Conservation (phyloP, 1,284 basidiomycete species). For the Leccinum pachyderme region DNA sequence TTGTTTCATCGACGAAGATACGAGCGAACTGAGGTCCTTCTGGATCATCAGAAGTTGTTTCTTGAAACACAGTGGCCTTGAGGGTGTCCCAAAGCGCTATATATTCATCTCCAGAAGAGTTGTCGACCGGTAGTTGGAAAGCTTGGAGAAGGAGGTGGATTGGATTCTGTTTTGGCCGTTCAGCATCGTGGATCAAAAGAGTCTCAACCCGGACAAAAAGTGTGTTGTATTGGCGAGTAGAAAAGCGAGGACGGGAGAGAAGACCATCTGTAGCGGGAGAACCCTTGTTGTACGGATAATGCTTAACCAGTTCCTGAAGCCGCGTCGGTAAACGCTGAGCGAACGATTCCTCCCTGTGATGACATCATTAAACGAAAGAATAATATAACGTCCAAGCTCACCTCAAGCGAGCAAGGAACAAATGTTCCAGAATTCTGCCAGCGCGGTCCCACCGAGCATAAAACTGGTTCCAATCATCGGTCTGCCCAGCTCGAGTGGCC, state of each 20-base stretch:
- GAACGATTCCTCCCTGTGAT: constrained; percentile 55
- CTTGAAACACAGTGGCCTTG: constrained; percentile 38
- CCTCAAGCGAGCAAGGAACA: constrained; percentile 71
- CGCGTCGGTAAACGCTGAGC: constrained; percentile 61
- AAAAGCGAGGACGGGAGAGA: constrained; percentile 58
- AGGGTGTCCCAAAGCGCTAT: constrained; percentile 53
- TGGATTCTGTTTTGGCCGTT: constrained; percentile 50
- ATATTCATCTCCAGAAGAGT: constrained; percentile 36
- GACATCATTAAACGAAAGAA: constrained; percentile 6
- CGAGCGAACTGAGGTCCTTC: constrained; percentile 38
- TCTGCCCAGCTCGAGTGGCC: constrained; percentile 41
- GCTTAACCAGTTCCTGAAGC: constrained; percentile 62
- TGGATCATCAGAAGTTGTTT: constrained; percentile 4
- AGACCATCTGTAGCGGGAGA: constrained; percentile 39
- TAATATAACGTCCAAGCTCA: constrained; percentile 29
- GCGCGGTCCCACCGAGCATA: constrained; percentile 70
- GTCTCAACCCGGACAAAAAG: constrained; percentile 64
- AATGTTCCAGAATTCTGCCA: constrained; percentile 67
- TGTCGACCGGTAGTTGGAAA: constrained; percentile 43
- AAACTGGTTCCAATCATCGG: constrained; percentile 52
- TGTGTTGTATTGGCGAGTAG: constrained; percentile 59
- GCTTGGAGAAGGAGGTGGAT: constrained; percentile 60
- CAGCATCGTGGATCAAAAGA: constrained; percentile 38
- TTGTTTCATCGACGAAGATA: constrained; percentile 67
- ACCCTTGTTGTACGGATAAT: constrained; percentile 59